These are phyloP conservation scores for Termitomyces sp. DNA, from an alignment of 768 basidiomycete species.

Conservation along the genomic window DNA sequence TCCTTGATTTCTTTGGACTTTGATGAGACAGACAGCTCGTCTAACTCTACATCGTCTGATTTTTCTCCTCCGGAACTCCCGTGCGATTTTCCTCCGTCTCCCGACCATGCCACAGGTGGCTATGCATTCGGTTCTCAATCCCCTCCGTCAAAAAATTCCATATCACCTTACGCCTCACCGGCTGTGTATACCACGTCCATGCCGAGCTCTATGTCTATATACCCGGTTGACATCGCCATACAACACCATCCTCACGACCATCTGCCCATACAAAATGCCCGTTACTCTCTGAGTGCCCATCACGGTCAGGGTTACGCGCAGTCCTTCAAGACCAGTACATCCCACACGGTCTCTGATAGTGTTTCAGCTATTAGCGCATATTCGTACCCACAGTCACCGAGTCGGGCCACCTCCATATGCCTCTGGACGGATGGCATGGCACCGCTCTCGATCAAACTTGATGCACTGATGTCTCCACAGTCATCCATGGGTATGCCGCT, in stretches of 20 bases:
- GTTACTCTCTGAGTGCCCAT: conserved; percentile 8
- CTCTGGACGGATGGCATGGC: conserved; percentile 69
- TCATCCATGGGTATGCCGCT: conserved; percentile 31
- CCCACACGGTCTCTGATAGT: neutral
- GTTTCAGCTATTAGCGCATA: conserved; percentile 7
- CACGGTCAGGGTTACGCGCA: conserved; percentile 1
- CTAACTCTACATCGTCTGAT: conserved; percentile 40
- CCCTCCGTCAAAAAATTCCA: conserved; percentile 4
- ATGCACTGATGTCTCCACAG: conserved; percentile 42
- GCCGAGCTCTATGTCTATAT: conserved; percentile 14
- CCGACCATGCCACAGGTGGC: conserved; percentile 24
- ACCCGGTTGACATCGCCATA: conserved; percentile 10
- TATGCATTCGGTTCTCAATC: conserved; percentile 8
- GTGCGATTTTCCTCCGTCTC: conserved; percentile 44
- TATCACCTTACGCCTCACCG: conserved; percentile 3
- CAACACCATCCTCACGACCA: conserved; percentile 10
- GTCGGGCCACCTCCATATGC: conserved; percentile 38
- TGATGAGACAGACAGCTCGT: conserved; percentile 37
- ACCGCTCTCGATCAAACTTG: conserved; percentile 57
- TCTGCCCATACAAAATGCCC: conserved; percentile 7
- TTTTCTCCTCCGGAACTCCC: conserved; percentile 43
- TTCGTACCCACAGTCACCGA: conserved; percentile 16
- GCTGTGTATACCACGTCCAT: conserved; percentile 8
- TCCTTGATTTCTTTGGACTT: conserved; percentile 42
- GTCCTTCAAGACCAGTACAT: neutral